Percentiles rank a stretch among this genome's conserved stretches.
Evolutionary conservation across 139 green algal species (phyloP).

Genomic region (Zygnema cylindricum): DNA sequence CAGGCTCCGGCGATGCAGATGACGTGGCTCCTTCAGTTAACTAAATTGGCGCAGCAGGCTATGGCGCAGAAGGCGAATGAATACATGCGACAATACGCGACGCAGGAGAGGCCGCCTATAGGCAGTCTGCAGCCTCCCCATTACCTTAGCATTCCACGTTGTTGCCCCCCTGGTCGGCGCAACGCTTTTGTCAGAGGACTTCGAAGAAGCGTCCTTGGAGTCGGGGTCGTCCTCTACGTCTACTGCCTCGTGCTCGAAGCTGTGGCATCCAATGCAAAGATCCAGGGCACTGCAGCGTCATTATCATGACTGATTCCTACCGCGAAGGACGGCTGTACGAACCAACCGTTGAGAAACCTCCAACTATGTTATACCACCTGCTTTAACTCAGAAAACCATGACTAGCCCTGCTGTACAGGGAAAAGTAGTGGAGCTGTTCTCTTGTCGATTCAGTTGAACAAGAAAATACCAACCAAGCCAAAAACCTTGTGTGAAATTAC

Average conservation of each 20-base stretch:
- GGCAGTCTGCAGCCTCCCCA: too few relatives aligned
- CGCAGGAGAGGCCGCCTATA: too few relatives aligned
- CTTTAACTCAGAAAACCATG: neutral
- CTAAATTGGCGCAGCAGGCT: too few relatives aligned
- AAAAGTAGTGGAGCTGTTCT: neutral
- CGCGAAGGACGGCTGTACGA: neutral
- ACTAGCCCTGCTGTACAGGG: neutral
- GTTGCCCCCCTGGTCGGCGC: constrained; percentile 15
- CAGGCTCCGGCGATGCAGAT: too few relatives aligned
- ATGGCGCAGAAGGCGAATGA: too few relatives aligned
- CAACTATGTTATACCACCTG: neutral
- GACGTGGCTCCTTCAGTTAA: too few relatives aligned
- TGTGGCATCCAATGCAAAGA: constrained; percentile 29
- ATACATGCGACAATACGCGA: too few relatives aligned
- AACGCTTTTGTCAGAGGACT: neutral
- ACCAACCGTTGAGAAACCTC: neutral
- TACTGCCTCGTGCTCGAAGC: constrained; percentile 60
- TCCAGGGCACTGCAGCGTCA: neutral
- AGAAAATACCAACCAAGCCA: too few relatives aligned
- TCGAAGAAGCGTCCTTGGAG: constrained; percentile 25
- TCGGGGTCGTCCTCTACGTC: constrained; percentile 51
- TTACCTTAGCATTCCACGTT: constrained; percentile 41
- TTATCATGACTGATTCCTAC: neutral
- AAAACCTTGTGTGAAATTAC: too few relatives aligned
- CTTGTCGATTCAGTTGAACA: neutral